Conservation (phyloP, 139 green algal species). For the Tetratostichococcus sp. region DNA sequence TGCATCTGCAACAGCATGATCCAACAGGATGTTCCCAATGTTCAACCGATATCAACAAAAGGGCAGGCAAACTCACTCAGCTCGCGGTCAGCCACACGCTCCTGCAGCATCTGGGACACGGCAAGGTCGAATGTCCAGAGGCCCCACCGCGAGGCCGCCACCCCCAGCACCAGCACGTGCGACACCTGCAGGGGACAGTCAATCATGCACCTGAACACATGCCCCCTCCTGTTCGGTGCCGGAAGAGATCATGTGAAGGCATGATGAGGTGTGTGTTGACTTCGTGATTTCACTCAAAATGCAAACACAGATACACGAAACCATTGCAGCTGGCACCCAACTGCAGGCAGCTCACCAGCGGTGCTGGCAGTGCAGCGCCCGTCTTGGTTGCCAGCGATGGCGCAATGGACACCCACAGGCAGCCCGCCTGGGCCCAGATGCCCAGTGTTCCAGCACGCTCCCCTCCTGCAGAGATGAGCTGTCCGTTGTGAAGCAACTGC, state of each 20-base stretch:
- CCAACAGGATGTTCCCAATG: no score
- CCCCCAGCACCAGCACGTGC: slow-evolving; percentile 51
- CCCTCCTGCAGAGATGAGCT: no score
- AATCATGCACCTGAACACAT: no score
- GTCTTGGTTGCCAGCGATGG: slow-evolving; percentile 13
- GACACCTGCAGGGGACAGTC: slow-evolving; percentile 4
- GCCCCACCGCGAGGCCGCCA: slow-evolving; percentile 65
- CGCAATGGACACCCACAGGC: slow-evolving; percentile 17
- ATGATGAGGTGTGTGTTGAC: no score
- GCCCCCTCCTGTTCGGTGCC: no score
- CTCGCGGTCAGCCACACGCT: not conserved
- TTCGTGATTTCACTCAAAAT: no score
- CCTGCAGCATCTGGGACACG: slow-evolving; percentile 76
- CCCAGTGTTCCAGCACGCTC: slow-evolving; percentile 23
- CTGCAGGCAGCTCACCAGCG: no score
- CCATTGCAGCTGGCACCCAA: no score
- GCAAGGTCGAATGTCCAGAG: slow-evolving; percentile 83
- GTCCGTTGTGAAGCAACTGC: no score
- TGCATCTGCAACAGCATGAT: no score
- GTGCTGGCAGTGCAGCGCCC: slow-evolving; percentile 5
- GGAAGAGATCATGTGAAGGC: no score
- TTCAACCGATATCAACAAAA: not conserved
- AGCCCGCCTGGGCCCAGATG: slow-evolving; percentile 52
- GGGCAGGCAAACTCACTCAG: not conserved
- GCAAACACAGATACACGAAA: no score